Evolutionary conservation across 192 early-diverging fungal genomes (phyloP).

Genomic region (Umbelopsis sp.): DNA sequence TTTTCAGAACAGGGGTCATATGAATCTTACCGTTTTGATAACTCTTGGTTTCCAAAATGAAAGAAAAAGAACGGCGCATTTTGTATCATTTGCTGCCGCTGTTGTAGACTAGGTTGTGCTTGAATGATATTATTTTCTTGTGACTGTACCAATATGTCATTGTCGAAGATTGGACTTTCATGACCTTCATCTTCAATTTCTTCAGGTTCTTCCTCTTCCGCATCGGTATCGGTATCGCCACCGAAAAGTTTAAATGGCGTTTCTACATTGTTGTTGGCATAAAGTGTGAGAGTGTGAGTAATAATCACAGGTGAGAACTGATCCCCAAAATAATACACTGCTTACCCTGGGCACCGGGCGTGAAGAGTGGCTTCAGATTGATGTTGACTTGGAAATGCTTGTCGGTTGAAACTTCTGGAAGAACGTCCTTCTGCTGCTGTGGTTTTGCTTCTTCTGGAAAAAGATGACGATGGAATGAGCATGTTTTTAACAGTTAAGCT

Average conservation of each 20-base stretch:
- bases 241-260: constrained; percentile 53
- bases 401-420: constrained; percentile 38
- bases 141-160: constrained; percentile 24
- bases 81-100: constrained; percentile 20
- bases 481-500: too few species aligned
- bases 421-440: not conserved
- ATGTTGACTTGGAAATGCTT: constrained; percentile 42
- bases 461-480: too few species aligned
- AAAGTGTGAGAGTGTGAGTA: not conserved
- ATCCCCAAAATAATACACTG: not conserved
- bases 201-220: constrained; percentile 8
- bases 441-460: not conserved
- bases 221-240: constrained; percentile 37
- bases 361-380: constrained; percentile 41
- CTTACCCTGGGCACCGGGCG: constrained; percentile 31
- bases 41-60: constrained; percentile 40
- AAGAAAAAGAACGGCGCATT: constrained; percentile 46
- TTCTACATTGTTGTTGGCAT: not conserved
- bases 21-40: constrained; percentile 42
- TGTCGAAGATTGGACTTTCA: constrained; percentile 11
- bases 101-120: not conserved
- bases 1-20: too few species aligned
- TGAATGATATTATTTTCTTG: constrained; percentile 15
- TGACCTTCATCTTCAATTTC: constrained; percentile 32
- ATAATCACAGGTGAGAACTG: not conserved